Conservation (phyloP, 768 basidiomycete genomes). For the Auriculariales sp. region DNA sequence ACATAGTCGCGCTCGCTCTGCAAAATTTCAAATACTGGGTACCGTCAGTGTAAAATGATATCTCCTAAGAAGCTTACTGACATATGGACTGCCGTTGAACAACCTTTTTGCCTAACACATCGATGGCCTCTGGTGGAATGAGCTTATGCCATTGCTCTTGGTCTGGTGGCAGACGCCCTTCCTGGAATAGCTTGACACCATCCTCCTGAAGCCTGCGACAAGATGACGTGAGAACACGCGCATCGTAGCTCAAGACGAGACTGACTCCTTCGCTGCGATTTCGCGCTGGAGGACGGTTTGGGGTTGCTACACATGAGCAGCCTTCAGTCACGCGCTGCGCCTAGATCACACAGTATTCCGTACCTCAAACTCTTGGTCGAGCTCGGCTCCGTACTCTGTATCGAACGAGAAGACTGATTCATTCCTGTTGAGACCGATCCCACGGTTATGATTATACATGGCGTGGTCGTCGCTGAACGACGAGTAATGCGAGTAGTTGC, state of each 20-base stretch:
- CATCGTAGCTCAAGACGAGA: constrained; percentile 3
- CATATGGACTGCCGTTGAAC: constrained; percentile 54
- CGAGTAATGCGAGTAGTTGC: constrained; percentile 2
- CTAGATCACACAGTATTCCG: neutral
- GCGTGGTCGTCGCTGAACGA: constrained; percentile 8
- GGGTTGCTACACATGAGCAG: neutral
- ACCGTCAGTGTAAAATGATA: neutral
- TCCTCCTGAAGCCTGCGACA: constrained; percentile 27
- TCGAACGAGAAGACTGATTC: neutral
- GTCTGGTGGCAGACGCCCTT: constrained; percentile 43
- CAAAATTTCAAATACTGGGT: constrained; percentile 77
- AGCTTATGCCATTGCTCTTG: constrained; percentile 77
- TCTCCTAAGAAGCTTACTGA: neutral
- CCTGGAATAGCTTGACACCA: constrained; percentile 51
- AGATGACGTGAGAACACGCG: constrained; percentile 2
- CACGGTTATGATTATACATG: constrained; percentile 4
- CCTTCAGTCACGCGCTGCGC: neutral
- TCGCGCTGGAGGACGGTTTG: neutral
- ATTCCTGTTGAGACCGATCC: neutral
- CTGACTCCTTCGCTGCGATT: constrained; percentile 2
- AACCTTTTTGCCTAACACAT: constrained; percentile 60
- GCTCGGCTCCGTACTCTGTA: neutral
- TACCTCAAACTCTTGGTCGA: neutral
- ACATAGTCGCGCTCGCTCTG: constrained; percentile 85
- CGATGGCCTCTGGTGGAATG: constrained; percentile 55